phyloP scores from a whole-genome alignment of 2,329 filamentous ascomycete species.

The Epichloe sibirici region DNA sequence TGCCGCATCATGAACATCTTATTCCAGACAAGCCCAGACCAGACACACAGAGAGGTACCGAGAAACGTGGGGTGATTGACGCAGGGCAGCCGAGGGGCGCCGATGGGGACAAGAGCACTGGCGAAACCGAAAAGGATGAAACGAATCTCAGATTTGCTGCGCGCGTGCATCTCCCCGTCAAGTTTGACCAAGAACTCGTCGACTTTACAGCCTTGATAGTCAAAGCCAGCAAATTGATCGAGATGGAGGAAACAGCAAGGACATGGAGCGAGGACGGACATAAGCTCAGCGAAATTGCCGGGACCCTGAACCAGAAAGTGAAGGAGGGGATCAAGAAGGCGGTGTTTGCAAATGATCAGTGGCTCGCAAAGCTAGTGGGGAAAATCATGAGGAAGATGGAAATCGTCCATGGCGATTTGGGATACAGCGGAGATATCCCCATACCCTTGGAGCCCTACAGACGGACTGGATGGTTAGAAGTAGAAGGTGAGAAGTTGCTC shows the following conservation, averaged over 20 bases:
- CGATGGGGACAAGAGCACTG: neutral
- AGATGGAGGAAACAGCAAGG: neutral
- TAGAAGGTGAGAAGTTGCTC: conserved; percentile 27
- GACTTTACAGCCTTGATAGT: conserved; percentile 5
- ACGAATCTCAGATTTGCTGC: neutral
- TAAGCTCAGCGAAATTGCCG: conserved; percentile 3
- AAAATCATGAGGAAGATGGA: conserved; percentile 5
- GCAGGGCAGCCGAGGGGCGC: neutral
- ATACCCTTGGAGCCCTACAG: conserved; percentile 2
- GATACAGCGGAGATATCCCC: conserved; percentile 1
- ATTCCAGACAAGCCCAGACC: neutral
- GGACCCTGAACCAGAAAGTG: conserved; percentile 30
- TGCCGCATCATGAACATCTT: conserved; percentile 6
- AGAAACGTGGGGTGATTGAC: too few species aligned
- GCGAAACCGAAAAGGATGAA: neutral
- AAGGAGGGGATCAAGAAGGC: conserved; percentile 28
- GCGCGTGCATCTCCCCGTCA: conserved; percentile 1
- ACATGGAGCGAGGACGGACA: neutral
- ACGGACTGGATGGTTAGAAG: conserved; percentile 3
- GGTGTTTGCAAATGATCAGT: conserved; percentile 13
- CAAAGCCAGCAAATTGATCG: conserved; percentile 6
- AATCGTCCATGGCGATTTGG: conserved; percentile 2
- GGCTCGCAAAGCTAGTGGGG: conserved; percentile 4
- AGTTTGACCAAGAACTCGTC: conserved; percentile 4
- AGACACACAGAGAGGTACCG: neutral